phyloP scores from a whole-genome alignment of 1,139 yeast genomes.

The Cylindricascospora bacillispora region DNA sequence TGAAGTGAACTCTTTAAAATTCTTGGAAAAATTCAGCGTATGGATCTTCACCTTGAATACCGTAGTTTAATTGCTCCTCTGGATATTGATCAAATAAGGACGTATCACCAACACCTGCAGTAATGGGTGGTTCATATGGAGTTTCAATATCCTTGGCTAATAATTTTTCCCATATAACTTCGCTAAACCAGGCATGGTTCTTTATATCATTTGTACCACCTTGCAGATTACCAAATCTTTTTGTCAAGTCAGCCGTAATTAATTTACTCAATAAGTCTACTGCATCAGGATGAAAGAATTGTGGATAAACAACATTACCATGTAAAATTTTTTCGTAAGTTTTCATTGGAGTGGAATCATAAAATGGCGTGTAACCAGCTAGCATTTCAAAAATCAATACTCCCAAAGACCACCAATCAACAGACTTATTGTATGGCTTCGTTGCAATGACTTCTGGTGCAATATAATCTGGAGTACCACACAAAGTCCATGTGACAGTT shows the following conservation, averaged over 20 bases:
- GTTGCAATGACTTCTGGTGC: conserved; percentile 98
- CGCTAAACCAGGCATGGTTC: conserved; percentile 87
- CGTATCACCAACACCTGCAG: conserved; percentile 92
- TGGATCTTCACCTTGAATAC: conserved; percentile 72
- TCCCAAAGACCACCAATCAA: conserved; percentile 99
- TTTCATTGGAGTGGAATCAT: conserved; percentile 93
- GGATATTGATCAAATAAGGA: conserved; percentile 91
- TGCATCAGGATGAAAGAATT: conserved; percentile 81
- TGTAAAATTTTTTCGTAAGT: conserved; percentile 89
- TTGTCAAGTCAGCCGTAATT: conserved; percentile 81
- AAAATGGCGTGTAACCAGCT: conserved; percentile 95
- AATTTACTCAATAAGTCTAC: conserved; percentile 68
- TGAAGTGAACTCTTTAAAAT: too few relatives aligned
- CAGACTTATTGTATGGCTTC: conserved; percentile 91
- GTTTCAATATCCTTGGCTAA: conserved; percentile 87
- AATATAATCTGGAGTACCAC: conserved; percentile 97
- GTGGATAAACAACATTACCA: conserved; percentile 80
- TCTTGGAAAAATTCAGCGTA: conserved; percentile 65
- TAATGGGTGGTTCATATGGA: conserved; percentile 96
- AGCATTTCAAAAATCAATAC: conserved; percentile 91
- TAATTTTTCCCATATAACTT: conserved; percentile 91
- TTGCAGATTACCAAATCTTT: conserved; percentile 82
- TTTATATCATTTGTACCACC: conserved; percentile 87
- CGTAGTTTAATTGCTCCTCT: conserved; percentile 86
- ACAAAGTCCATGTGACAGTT: conserved; percentile 90